Evolutionary conservation across 2,329 filamentous ascomycete species (phyloP), one percentile per base, ranked within the genome.

Genomic region (Chaetomiaceae sp.): DNA sequence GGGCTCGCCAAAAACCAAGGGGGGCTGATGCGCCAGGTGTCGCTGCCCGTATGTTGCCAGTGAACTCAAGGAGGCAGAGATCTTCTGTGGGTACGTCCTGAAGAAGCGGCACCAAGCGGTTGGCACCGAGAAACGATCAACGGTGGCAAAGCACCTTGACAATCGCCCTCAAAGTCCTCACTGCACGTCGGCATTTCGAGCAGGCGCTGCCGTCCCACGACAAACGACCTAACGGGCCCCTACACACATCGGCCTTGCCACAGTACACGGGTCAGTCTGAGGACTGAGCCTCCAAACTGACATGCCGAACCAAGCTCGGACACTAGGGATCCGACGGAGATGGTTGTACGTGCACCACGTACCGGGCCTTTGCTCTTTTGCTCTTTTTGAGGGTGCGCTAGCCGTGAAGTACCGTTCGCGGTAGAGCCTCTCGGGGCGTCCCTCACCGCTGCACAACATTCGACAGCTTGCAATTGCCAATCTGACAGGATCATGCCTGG

Each of bases 381-480:
- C 32, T 6, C 25, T 7, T n/a, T 34, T 13, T 6, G n/a, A 25
- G 30, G 8, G 37, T 37, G 43, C 36, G 29, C 30, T 42, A 45
- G 32, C 45, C 27, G 46, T 33, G 40, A 38, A 50, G 38, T 13
- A 23, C 33, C 41, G 30, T 42, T 4, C 51, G 11, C 42, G 33
- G 33, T 27, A 44, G 46, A 34, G 42, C 46, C 38, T 33, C 34
- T 53, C 54, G 48, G n/a, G 51, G 46, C 45, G 34, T 32, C 41
- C 40, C 46, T 44, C 44, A 40, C 27, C 45, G 33, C 50, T 56
- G 54, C 51, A 46, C 51, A 51, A 43, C 51, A 57, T 54, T 8
- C 42, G 36, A 36, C 16, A 45, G n/a, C 30, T 49, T 44, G 33
- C 20, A 33, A 47, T 43, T 51, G 40, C 37, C 27, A 42, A 16